Percentiles rank a stretch among this genome's conserved stretches.
Evolutionary conservation across 768 basidiomycete genomes (phyloP).

Genomic region (Boletus vinaceobasis): DNA sequence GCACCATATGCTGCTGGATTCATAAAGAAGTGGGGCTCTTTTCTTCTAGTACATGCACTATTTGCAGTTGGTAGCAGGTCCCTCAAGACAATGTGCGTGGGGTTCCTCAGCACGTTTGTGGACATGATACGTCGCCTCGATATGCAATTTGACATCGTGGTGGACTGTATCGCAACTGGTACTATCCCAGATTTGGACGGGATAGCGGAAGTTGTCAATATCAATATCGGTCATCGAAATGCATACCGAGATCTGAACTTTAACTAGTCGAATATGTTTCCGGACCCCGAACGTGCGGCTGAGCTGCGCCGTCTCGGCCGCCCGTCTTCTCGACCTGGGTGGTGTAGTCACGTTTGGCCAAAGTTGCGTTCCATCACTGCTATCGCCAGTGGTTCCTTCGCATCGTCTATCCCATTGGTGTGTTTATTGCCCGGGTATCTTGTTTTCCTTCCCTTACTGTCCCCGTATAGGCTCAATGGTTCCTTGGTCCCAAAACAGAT

Average conservation of each 20-base stretch:
- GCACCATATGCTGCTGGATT: constrained; percentile 5
- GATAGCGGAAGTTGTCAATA: not conserved
- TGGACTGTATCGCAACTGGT: constrained; percentile 12
- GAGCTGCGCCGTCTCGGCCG: constrained; percentile 14
- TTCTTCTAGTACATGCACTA: constrained; percentile 11
- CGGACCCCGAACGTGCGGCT: constrained; percentile 4
- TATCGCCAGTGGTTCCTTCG: constrained; percentile 11
- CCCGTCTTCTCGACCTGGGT: constrained; percentile 11
- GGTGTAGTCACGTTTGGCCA: constrained; percentile 13
- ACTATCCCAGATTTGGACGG: constrained; percentile 9
- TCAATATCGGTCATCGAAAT: not conserved
- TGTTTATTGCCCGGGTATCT: not conserved
- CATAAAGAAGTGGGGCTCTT: constrained; percentile 9
- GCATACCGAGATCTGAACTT: not conserved
- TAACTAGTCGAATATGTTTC: not conserved
- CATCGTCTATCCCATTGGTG: constrained; percentile 10
- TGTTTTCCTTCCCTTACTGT: not conserved
- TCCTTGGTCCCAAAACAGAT: constrained; percentile 5
- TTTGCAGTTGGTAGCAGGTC: constrained; percentile 3
- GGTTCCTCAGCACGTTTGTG: constrained; percentile 10
- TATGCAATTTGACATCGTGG: constrained; percentile 5
- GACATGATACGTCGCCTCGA: constrained; percentile 11
- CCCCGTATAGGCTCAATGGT: constrained; percentile 9
- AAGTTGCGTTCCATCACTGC: constrained; percentile 6
- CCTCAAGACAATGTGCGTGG: constrained; percentile 1